A percentile compares a stretch with the other conserved stretches of the same genome.
phyloP scores from a whole-genome alignment of 2,329 filamentous ascomycete species.

The Xylariaceae sp. region DNA sequence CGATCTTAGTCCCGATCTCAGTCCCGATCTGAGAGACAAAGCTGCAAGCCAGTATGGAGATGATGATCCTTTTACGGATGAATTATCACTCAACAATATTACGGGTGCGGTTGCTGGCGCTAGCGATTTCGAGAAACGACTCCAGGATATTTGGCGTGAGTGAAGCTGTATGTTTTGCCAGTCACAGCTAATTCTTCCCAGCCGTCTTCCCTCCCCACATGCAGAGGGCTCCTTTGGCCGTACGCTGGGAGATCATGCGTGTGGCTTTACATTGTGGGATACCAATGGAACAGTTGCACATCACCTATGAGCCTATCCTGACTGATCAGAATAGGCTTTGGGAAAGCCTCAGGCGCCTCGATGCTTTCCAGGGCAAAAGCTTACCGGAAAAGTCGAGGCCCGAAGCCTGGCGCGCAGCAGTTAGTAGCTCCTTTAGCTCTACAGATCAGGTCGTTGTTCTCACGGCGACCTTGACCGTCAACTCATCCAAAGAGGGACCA shows the following conservation, averaged over 20 bases:
- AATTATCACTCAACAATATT: neutral
- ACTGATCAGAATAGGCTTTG: conserved; percentile 41
- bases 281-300: conserved; percentile 34
- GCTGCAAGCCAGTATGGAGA: neutral
- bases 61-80: neutral
- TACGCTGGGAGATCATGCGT: conserved; percentile 49
- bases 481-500: conserved; percentile 32
- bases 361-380: conserved; percentile 38
- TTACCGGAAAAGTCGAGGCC: conserved; percentile 44
- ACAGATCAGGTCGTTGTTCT: conserved; percentile 39
- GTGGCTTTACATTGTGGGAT: conserved; percentile 43
- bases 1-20: neutral
- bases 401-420: conserved; percentile 42
- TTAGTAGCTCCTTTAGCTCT: conserved; percentile 33
- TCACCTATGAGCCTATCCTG: conserved; percentile 37
- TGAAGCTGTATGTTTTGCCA: neutral
- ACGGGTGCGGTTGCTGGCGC: neutral
- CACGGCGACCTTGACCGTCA: conserved; percentile 38
- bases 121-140: conserved; percentile 20
- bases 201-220: conserved; percentile 36
- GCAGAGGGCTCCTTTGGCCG: conserved; percentile 41
- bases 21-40: conserved; percentile 1
- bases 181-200: conserved; percentile 14
- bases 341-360: conserved; percentile 35
- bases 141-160: conserved; percentile 30